Evolutionary conservation across 1,284 basidiomycete species (phyloP).

Genomic region (Waitea zeae): DNA sequence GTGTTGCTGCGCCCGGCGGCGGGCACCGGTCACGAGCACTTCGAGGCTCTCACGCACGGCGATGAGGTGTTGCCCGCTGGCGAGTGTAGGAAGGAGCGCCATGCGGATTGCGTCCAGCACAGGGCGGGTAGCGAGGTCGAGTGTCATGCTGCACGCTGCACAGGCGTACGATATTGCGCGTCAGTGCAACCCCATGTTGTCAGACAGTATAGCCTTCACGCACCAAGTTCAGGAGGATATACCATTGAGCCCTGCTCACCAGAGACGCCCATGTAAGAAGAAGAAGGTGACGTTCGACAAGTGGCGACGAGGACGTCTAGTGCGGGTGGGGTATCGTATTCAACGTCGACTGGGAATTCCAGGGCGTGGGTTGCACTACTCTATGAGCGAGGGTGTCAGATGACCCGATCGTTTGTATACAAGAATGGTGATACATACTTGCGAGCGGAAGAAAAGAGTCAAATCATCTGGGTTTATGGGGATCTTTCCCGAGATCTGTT

Average conservation of each 20-base stretch:
- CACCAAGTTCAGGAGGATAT: conserved; percentile 51
- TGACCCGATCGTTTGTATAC: conserved; percentile 4
- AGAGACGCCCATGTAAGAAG: conserved; percentile 26
- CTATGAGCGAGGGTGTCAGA: conserved; percentile 19
- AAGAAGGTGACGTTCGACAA: conserved; percentile 47
- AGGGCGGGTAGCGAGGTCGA: conserved; percentile 65
- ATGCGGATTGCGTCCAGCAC: conserved; percentile 58
- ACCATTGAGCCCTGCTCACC: conserved; percentile 46
- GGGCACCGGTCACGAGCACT: conserved; percentile 40
- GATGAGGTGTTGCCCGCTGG: conserved; percentile 50
- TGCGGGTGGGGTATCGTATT: conserved; percentile 57
- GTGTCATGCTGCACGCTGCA: conserved; percentile 50
- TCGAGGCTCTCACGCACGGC: conserved; percentile 53
- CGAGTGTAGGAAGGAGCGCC: conserved; percentile 49
- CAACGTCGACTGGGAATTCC: conserved; percentile 65
- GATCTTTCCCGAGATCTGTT: conserved; percentile 52
- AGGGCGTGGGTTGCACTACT: conserved; percentile 63
- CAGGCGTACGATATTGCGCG: too few relatives aligned
- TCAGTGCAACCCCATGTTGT: too few relatives aligned
- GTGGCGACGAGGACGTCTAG: conserved; percentile 61
- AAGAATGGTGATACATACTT: conserved; percentile 25
- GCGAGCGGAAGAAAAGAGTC: conserved; percentile 61
- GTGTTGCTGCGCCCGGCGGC: conserved; percentile 34
- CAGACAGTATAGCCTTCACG: too few relatives aligned
- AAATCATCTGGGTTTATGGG: conserved; percentile 50